Percentiles rank a stretch among this genome's conserved stretches.
phyloP scores from a whole-genome alignment of 2,329 filamentous ascomycete species.

The Colletotrichum sp. region DNA sequence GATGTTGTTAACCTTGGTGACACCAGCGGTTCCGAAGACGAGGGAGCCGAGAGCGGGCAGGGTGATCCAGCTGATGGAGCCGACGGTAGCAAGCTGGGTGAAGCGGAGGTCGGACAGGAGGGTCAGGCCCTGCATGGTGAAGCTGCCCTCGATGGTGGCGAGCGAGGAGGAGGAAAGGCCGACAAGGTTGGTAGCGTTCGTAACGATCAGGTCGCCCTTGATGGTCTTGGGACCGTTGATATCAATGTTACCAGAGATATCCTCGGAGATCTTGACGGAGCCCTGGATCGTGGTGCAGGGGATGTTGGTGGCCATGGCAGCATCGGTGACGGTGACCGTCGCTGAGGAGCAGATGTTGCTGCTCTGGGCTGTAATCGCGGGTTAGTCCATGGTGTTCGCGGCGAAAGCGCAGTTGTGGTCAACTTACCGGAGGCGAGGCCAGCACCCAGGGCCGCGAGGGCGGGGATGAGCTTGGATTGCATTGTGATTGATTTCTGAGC shows the following conservation, averaged over 20 bases:
- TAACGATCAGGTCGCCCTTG: conserved; percentile 63
- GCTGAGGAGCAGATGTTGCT: conserved; percentile 33
- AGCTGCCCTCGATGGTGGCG: conserved; percentile 69
- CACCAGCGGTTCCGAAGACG: conserved; percentile 55
- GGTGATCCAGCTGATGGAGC: conserved; percentile 73
- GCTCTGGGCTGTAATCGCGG: conserved; percentile 31
- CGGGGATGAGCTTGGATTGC: conserved; percentile 50
- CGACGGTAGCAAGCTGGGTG: conserved; percentile 67
- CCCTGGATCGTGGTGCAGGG: conserved; percentile 75
- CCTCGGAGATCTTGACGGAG: conserved; percentile 67
- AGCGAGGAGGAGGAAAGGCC: conserved; percentile 68
- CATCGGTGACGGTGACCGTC: conserved; percentile 65
- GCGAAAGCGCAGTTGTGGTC: conserved; percentile 17
- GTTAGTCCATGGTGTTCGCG: neutral
- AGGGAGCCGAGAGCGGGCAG: conserved; percentile 65
- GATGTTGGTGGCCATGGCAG: conserved; percentile 65
- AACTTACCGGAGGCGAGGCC: conserved; percentile 49
- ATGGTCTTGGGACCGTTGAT: conserved; percentile 66
- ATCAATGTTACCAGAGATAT: conserved; percentile 61
- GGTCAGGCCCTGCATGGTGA: conserved; percentile 73
- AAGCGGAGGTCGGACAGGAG: conserved; percentile 73
- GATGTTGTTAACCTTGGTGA: conserved; percentile 73
- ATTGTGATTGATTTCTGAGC: conserved; percentile 40
- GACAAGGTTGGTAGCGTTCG: conserved; percentile 65
- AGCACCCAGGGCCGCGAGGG: conserved; percentile 46